Conservation (phyloP, 2,329 filamentous ascomycete genomes). For the Elsinoe arachidis region DNA sequence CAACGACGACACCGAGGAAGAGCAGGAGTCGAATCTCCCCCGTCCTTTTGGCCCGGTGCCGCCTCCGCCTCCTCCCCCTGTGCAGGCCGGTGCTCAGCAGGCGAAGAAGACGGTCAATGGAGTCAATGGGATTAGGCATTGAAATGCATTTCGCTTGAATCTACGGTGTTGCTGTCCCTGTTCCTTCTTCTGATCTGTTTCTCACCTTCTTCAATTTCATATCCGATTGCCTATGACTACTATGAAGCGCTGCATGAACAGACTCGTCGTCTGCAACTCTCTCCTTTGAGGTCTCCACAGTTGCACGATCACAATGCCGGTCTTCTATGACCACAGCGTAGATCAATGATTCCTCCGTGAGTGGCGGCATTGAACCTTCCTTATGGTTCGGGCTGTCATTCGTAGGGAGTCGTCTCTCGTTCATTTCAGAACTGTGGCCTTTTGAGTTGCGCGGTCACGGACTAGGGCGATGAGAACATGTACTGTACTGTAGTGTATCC, state of each 20-base stretch:
- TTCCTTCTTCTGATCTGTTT: neutral
- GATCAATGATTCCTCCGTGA: neutral
- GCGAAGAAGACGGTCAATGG: conserved; percentile 22
- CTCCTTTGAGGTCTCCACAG: conserved; percentile 4
- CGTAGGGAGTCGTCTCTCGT: neutral
- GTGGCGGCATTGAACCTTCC: neutral
- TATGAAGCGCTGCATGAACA: conserved; percentile 14
- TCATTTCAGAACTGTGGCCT: conserved; percentile 13
- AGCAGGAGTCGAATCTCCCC: conserved; percentile 26
- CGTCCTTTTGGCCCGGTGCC: conserved; percentile 38
- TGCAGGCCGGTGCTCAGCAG: conserved; percentile 13
- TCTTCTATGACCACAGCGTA: conserved; percentile 7
- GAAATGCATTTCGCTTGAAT: conserved; percentile 8
- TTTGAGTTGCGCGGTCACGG: conserved; percentile 12
- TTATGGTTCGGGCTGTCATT: neutral
- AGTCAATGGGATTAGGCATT: conserved; percentile 25
- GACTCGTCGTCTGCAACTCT: conserved; percentile 15
- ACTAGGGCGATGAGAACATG: conserved; percentile 14
- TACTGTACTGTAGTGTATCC: neutral
- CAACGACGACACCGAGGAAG: conserved; percentile 54
- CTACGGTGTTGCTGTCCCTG: neutral
- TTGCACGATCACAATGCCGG: conserved; percentile 6
- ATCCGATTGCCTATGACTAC: neutral
- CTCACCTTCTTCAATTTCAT: neutral
- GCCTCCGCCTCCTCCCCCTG: conserved; percentile 40